Conservation (phyloP, 768 basidiomycete genomes). For the Butyriboletus loyo region DNA sequence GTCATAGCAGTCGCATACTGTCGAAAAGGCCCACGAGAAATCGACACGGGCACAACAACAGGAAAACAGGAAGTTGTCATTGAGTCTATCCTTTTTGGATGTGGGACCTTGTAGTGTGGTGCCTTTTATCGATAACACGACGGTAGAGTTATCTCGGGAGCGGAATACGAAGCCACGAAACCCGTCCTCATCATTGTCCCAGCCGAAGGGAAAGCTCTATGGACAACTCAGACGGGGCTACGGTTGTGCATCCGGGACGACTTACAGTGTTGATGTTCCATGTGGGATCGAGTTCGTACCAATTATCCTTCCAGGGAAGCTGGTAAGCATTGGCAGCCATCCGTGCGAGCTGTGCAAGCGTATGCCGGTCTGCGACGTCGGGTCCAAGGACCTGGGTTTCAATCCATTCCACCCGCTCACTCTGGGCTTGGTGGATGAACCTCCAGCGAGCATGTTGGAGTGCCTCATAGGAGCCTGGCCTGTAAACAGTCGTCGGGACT, state of each 20-base stretch:
- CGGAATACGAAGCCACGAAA: constrained; percentile 90
- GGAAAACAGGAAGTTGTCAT: constrained; percentile 85
- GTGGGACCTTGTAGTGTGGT: constrained; percentile 86
- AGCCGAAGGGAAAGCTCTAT: constrained; percentile 79
- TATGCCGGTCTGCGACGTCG: constrained; percentile 75
- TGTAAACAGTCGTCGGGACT: constrained; percentile 50
- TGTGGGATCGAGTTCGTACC: constrained; percentile 74
- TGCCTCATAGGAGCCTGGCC: constrained; percentile 51
- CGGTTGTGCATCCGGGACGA: constrained; percentile 7
- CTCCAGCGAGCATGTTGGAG: constrained; percentile 51
- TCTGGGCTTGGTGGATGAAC: constrained; percentile 48
- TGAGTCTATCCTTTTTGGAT: constrained; percentile 87
- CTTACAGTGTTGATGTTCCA: constrained; percentile 60
- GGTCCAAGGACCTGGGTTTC: constrained; percentile 64
- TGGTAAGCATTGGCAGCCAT: constrained; percentile 92
- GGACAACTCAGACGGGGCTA: constrained; percentile 4
- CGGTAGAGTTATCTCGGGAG: constrained; percentile 72
- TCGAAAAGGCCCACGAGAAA: constrained; percentile 78
- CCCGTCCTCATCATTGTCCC: constrained; percentile 65
- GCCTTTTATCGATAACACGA: constrained; percentile 87
- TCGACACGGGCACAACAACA: constrained; percentile 94
- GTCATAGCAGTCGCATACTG: constrained; percentile 84
- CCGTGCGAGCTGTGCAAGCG: constrained; percentile 75
- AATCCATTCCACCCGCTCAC: constrained; percentile 65
- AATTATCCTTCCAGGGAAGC: constrained; percentile 61